A percentile compares a stretch with the other conserved stretches of the same genome.
phyloP scores from a whole-genome alignment of 1,139 yeast species.

The Debaryomyces robertsiae region DNA sequence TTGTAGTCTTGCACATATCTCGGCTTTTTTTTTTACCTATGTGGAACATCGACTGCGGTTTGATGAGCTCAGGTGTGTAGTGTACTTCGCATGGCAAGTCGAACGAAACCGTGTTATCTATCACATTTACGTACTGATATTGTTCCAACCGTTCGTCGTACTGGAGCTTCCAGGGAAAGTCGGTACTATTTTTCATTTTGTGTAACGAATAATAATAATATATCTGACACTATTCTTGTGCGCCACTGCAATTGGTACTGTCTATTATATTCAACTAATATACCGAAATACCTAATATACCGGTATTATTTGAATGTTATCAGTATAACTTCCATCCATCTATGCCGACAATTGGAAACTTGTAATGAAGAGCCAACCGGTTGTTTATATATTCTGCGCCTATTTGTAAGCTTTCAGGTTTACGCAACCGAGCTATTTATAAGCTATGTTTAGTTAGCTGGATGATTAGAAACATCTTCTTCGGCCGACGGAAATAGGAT shows the following conservation, averaged over 20 bases:
- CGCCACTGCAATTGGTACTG: no score
- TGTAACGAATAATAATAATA: not conserved
- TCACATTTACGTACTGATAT: constrained; percentile 38
- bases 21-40: constrained; percentile 6
- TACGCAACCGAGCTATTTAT: not conserved
- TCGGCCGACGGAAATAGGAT: constrained; percentile 3
- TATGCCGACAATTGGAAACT: no score
- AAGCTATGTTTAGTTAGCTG: constrained; percentile 4
- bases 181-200: constrained; percentile 1
- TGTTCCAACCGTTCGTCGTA: constrained; percentile 40
- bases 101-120: constrained; percentile 36
- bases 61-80: constrained; percentile 13
- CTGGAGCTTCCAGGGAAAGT: constrained; percentile 24
- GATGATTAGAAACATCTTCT: constrained; percentile 3
- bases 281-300: no score
- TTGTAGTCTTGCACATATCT: constrained; percentile 5
- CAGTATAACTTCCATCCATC: no score
- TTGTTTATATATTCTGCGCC: no score
- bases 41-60: constrained; percentile 6
- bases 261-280: no score
- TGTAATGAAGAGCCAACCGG: no score
- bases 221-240: not conserved
- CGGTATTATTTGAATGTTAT: no score
- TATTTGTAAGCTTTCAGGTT: no score
- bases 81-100: constrained; percentile 48